A percentile compares a stretch with the other conserved stretches of the same genome.
phyloP scores from a whole-genome alignment of 2,329 filamentous ascomycete species.

The Ophiognomonia clavigignenti-juglandacearum region DNA sequence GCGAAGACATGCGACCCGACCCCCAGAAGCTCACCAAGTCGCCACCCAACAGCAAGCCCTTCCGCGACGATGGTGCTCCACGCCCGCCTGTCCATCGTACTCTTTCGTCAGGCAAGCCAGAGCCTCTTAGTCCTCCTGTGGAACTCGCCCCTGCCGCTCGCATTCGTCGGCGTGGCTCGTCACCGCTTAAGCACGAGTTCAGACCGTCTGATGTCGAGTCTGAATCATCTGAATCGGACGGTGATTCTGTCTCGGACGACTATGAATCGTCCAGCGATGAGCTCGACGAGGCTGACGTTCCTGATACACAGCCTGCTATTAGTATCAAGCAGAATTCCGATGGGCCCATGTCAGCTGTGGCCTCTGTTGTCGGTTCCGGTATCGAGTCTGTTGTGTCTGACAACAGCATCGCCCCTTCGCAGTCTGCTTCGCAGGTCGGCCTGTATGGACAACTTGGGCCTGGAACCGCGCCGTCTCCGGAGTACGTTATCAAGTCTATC shows the following conservation, averaged over 20 bases:
- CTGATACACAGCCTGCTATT: constrained; percentile 53
- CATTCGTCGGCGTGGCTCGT: constrained; percentile 72
- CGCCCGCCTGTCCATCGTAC: constrained; percentile 51
- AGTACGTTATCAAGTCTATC: constrained; percentile 41
- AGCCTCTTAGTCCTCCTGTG: constrained; percentile 39
- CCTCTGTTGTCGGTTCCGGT: constrained; percentile 24
- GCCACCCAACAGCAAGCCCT: constrained; percentile 29
- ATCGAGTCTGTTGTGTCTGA: constrained; percentile 41
- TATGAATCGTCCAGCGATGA: constrained; percentile 48
- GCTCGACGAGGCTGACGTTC: constrained; percentile 55
- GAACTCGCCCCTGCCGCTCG: constrained; percentile 39
- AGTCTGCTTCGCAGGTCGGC: constrained; percentile 72
- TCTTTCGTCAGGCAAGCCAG: constrained; percentile 33
- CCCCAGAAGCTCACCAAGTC: constrained; percentile 29
- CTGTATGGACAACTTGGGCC: constrained; percentile 32
- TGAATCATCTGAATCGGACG: constrained; percentile 55
- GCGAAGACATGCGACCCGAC: constrained; percentile 34
- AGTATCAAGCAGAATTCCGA: constrained; percentile 44
- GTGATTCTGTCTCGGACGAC: constrained; percentile 44
- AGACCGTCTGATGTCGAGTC: constrained; percentile 71
- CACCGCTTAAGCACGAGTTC: constrained; percentile 95
- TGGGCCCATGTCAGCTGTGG: not conserved
- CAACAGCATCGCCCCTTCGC: constrained; percentile 69
- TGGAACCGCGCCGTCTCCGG: constrained; percentile 46
- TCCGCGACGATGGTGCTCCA: constrained; percentile 50